Evolutionary conservation across 768 basidiomycete genomes (phyloP).

Genomic region (Rhodotorula kratochvilovae): DNA sequence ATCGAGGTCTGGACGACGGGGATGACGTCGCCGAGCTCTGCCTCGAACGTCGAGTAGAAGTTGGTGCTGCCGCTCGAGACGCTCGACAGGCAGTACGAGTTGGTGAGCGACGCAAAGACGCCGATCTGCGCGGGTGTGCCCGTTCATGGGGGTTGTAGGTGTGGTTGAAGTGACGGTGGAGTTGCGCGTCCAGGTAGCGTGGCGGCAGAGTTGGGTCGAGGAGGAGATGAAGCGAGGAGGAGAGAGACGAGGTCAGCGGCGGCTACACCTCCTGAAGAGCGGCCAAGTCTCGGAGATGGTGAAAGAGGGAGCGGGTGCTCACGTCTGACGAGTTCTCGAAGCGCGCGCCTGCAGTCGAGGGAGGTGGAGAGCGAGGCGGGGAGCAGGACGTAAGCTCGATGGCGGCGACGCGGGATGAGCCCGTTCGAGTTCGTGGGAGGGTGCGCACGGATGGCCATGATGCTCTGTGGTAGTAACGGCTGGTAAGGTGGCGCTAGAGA

Average conservation of each 20-base stretch:
- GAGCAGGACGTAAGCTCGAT: neutral
- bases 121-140: slow-evolving; percentile 81
- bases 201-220: neutral
- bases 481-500: no score
- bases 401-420: neutral
- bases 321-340: slow-evolving; percentile 44
- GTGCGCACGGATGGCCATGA: slow-evolving; percentile 64
- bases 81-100: slow-evolving; percentile 87
- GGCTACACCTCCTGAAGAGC: no score
- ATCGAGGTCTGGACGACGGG: slow-evolving; percentile 93
- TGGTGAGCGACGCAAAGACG: slow-evolving; percentile 95
- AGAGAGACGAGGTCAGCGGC: neutral
- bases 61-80: slow-evolving; percentile 84
- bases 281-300: no score
- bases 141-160: neutral
- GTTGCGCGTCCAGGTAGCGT: no score
- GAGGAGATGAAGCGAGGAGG: neutral
- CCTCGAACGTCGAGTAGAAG: slow-evolving; percentile 96
- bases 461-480: neutral
- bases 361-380: neutral
- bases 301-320: neutral
- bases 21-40: slow-evolving; percentile 83
- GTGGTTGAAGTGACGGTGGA: neutral
- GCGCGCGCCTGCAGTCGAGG: slow-evolving; percentile 34
- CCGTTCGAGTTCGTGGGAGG: neutral